phyloP scores from a whole-genome alignment of 2,329 filamentous ascomycete species.

The Fusarium incarnatum region DNA sequence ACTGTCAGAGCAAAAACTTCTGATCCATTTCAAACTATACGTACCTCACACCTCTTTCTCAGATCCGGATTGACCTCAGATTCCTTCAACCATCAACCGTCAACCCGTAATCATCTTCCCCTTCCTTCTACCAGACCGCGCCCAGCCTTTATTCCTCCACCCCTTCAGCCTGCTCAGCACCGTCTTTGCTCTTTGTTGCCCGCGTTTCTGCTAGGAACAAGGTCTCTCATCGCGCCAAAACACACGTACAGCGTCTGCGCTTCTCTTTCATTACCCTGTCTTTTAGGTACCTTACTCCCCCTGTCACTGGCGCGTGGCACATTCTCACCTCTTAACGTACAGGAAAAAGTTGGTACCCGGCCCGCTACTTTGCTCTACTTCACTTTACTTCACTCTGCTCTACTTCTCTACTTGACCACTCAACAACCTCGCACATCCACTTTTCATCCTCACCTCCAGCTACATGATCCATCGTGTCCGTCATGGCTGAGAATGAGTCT shows the following conservation, averaged over 20 bases:
- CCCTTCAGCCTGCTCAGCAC: neutral
- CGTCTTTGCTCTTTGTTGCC: slow-evolving; percentile 3
- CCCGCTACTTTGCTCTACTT: slow-evolving; percentile 37
- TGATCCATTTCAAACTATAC: slow-evolving; percentile 41
- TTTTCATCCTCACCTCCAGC: slow-evolving; percentile 23
- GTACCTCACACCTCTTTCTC: slow-evolving; percentile 37
- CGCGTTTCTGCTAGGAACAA: slow-evolving; percentile 25
- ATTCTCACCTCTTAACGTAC: slow-evolving; percentile 38
- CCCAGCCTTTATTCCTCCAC: neutral
- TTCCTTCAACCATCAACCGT: slow-evolving; percentile 38
- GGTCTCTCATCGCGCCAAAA: slow-evolving; percentile 33
- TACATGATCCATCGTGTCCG: slow-evolving; percentile 50
- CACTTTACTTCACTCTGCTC: slow-evolving; percentile 18
- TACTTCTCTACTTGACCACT: too few species aligned
- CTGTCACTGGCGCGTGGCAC: slow-evolving; percentile 41
- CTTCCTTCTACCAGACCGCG: slow-evolving; percentile 3
- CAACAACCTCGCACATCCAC: slow-evolving; percentile 7
- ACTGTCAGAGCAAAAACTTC: slow-evolving; percentile 44
- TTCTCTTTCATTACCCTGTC: slow-evolving; percentile 26
- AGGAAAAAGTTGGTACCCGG: slow-evolving; percentile 39
- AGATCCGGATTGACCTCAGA: slow-evolving; percentile 19
- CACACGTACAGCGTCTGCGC: slow-evolving; percentile 26
- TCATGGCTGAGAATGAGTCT: slow-evolving; percentile 56
- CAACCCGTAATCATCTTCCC: slow-evolving; percentile 28
- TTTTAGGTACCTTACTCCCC: slow-evolving; percentile 24